Percentiles rank a stretch among this genome's conserved stretches.
Evolutionary conservation across 2,329 filamentous ascomycete species (phyloP).

Genomic region (Fusarium virguliforme): DNA sequence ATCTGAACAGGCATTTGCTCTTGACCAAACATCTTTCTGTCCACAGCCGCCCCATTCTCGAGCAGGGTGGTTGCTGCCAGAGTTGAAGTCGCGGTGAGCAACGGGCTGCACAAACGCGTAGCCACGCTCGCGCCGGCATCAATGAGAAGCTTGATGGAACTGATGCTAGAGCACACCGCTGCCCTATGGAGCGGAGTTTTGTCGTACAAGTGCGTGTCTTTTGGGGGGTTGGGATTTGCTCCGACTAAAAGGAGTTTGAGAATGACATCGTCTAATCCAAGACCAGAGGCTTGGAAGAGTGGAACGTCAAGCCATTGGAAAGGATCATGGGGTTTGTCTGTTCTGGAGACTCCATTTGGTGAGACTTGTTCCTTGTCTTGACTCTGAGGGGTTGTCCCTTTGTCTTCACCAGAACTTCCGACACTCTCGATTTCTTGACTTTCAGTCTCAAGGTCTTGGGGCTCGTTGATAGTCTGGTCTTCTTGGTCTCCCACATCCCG

Average conservation of each 20-base stretch:
- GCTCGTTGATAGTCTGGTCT: background rate
- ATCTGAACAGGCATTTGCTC: background rate
- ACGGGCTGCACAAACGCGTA: background rate
- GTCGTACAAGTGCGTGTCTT: background rate
- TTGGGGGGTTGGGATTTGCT: background rate
- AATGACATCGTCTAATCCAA: conserved; percentile 1
- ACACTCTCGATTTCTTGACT: background rate
- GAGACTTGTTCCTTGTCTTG: background rate
- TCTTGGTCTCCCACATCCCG: background rate
- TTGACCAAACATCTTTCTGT: background rate
- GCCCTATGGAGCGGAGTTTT: conserved; percentile 1
- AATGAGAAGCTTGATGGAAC: background rate
- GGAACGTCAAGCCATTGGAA: conserved; percentile 2
- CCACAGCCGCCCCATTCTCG: background rate
- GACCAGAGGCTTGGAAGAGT: background rate
- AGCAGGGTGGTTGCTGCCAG: background rate
- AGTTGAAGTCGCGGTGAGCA: background rate
- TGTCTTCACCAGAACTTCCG: background rate
- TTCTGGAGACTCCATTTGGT: no score
- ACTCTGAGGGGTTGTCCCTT: background rate
- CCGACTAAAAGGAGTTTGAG: background rate
- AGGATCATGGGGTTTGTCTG: background rate
- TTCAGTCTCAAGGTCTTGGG: background rate
- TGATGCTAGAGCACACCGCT: background rate
- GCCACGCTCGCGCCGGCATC: background rate